Evolutionary conservation across 208 protist species (phyloP).

Genomic region (Trypanosoma mega): DNA sequence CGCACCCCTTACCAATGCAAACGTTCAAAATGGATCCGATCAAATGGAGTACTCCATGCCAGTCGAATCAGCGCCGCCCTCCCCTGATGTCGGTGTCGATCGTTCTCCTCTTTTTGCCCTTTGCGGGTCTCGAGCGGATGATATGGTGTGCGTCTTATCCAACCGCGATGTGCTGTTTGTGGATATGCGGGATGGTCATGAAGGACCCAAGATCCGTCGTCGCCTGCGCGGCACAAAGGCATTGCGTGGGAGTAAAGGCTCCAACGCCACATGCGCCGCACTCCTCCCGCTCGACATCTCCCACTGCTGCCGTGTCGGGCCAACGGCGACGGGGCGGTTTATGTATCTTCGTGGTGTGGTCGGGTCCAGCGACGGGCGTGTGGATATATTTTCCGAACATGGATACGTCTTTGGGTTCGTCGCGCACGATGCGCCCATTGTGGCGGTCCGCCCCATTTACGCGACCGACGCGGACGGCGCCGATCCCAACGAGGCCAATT

Average conservation of each 20-base stretch:
- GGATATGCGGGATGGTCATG: slow-evolving; percentile 27
- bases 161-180: slow-evolving; percentile 54
- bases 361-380: slow-evolving; percentile 67
- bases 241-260: not conserved
- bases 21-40: no score
- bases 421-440: slow-evolving; percentile 60
- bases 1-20: no score
- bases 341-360: slow-evolving; percentile 72
- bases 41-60: not conserved
- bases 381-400: slow-evolving; percentile 70
- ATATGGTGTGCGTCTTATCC: slow-evolving; percentile 49
- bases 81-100: not conserved
- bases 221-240: slow-evolving; percentile 33
- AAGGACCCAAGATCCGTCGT: slow-evolving; percentile 42
- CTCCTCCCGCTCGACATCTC: slow-evolving; percentile 61
- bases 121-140: slow-evolving; percentile 40
- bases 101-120: slow-evolving; percentile 39
- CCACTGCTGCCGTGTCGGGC: slow-evolving; percentile 38
- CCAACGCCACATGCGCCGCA: slow-evolving; percentile 43
- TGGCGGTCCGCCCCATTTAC: slow-evolving; percentile 50
- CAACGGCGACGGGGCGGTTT: not conserved
- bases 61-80: not conserved
- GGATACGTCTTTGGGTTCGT: slow-evolving; percentile 72
- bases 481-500: no score
- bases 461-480: not conserved